Conservation (phyloP, 176 grass and related monocot genomes). For the Zizania latifolia region DNA sequence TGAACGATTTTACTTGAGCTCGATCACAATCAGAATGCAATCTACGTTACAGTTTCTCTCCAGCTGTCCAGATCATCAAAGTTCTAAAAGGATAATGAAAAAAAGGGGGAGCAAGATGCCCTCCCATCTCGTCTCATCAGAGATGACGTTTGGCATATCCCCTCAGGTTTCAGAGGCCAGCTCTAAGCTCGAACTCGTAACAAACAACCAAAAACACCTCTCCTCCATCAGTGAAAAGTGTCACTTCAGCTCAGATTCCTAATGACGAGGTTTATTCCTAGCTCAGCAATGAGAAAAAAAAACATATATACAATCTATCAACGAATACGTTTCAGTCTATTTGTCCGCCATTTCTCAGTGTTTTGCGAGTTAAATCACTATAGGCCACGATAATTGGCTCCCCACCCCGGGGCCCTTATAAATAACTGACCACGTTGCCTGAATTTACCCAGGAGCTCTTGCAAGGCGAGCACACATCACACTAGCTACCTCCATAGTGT, state of each 20-base stretch:
- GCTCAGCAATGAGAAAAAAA: background rate
- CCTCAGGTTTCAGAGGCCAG: background rate
- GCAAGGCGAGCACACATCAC: constrained; percentile 14
- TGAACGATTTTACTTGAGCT: background rate
- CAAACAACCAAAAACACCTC: constrained; percentile 4
- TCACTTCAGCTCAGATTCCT: background rate
- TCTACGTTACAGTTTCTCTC: background rate
- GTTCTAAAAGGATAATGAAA: constrained; percentile 18
- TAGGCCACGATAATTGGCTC: background rate
- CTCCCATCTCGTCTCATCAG: constrained; percentile 21
- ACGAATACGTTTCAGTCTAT: background rate
- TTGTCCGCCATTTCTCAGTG: background rate
- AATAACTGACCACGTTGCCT: constrained; percentile 51
- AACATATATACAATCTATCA: background rate
- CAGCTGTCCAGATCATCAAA: constrained; percentile 37
- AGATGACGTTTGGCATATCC: constrained; percentile 11
- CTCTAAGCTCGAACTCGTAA: background rate
- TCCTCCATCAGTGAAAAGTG: background rate
- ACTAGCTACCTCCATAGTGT: constrained; percentile 22
- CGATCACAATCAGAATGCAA: background rate
- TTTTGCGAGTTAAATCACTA: background rate
- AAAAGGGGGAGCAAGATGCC: constrained; percentile 19
- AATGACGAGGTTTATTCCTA: background rate
- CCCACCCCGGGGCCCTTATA: constrained; percentile 42
- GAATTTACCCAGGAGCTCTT: constrained; percentile 33